These are phyloP conservation scores for Artemisia annua DNA, from an alignment of 129 eudicot genomes.

Conservation along the genomic window DNA sequence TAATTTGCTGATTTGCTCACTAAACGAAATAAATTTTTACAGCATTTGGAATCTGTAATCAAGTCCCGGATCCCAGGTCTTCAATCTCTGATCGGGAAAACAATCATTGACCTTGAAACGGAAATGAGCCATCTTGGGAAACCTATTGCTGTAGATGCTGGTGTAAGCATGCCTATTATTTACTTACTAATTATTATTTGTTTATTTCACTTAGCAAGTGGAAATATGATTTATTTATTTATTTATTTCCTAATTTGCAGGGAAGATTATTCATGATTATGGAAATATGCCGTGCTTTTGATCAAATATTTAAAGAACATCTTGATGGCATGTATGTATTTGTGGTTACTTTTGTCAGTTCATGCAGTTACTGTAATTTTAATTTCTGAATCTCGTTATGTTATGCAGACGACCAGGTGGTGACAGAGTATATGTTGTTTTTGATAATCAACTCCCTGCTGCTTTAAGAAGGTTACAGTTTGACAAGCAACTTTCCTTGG, in stretches of 20 bases:
- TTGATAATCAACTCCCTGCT: conserved; percentile 66
- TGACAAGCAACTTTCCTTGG: conserved; percentile 81
- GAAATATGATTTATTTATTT: not conserved
- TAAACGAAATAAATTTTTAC: conserved; percentile 44
- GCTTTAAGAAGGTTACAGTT: conserved; percentile 76
- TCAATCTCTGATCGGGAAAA: conserved; percentile 68
- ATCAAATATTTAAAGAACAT: conserved; percentile 7
- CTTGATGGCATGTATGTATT: conserved; percentile 17
- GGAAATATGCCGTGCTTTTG: conserved; percentile 8
- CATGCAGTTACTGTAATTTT: not conserved
- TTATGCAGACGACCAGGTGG: conserved; percentile 14
- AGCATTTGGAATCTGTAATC: conserved; percentile 80
- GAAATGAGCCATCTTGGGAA: conserved; percentile 78
- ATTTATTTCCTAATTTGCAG: not conserved
- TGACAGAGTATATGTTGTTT: conserved; percentile 3
- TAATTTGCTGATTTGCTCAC: not conserved
- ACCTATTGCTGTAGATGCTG: conserved; percentile 67
- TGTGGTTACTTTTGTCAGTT: not conserved
- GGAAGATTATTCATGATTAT: not conserved
- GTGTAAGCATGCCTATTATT: conserved; percentile 52
- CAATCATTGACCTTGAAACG: conserved; percentile 72
- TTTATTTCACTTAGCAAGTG: no score
- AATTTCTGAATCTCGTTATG: not conserved
- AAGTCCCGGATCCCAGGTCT: conserved; percentile 67
- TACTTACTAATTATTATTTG: not conserved